Percentiles rank a stretch among this genome's conserved stretches.
These are phyloP conservation scores for Linnemannia zychae DNA, from an alignment of 192 early-diverging fungal genomes.

Conservation along the genomic window DNA sequence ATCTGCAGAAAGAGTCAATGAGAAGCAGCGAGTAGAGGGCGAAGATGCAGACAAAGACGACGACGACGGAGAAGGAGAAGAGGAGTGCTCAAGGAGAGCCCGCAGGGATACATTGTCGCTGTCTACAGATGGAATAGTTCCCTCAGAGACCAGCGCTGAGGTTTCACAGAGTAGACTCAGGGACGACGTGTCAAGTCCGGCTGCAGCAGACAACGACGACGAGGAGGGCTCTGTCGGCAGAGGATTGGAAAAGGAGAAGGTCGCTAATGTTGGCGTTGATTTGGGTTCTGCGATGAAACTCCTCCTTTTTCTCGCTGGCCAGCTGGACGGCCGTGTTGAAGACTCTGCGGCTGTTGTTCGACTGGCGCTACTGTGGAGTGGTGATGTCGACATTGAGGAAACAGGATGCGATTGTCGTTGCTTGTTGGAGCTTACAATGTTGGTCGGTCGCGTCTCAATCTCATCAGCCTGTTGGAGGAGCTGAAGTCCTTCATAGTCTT, in stretches of 20 bases:
- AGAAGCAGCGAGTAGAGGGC: neutral
- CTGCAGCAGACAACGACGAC: neutral
- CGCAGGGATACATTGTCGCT: neutral
- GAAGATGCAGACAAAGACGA: neutral
- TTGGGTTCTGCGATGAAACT: conserved; percentile 16
- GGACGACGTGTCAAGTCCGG: conserved; percentile 33
- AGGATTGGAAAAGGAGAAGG: neutral
- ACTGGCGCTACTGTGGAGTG: neutral
- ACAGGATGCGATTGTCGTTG: neutral
- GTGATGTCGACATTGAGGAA: neutral
- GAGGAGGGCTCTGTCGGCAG: neutral
- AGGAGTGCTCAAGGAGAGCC: neutral
- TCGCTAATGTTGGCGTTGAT: neutral
- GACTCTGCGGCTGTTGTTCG: neutral
- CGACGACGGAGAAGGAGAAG: neutral
- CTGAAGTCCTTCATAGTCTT: neutral
- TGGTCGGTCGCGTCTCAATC: neutral
- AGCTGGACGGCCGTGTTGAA: conserved; percentile 20
- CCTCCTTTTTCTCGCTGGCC: conserved; percentile 26
- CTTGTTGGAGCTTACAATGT: conserved; percentile 1
- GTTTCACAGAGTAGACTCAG: conserved; percentile 41
- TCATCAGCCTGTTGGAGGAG: neutral
- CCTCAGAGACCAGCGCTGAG: conserved; percentile 32
- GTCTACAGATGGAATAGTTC: neutral
- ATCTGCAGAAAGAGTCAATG: neutral